Evolutionary conservation across 768 basidiomycete genomes (phyloP).

Genomic region (Infundibulicybe gibba): DNA sequence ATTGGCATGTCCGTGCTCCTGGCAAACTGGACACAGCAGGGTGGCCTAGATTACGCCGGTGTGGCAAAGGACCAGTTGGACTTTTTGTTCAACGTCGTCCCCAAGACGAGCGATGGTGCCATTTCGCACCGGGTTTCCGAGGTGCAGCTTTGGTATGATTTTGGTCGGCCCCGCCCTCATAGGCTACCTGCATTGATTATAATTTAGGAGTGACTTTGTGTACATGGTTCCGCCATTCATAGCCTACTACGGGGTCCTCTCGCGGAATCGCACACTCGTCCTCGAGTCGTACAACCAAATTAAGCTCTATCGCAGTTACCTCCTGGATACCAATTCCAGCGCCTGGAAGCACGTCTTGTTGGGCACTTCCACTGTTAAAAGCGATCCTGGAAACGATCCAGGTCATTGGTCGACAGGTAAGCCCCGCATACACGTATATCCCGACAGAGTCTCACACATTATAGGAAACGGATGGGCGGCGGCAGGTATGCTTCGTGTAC

Average conservation of each 20-base stretch:
- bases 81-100: slow-evolving; percentile 53
- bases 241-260: slow-evolving; percentile 74
- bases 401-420: slow-evolving; percentile 82
- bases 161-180: neutral
- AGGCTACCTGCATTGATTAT: neutral
- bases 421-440: slow-evolving; percentile 8
- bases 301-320: slow-evolving; percentile 62
- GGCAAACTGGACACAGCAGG: slow-evolving; percentile 44
- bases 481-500: slow-evolving; percentile 80
- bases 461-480: slow-evolving; percentile 89
- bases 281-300: slow-evolving; percentile 69
- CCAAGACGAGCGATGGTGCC: slow-evolving; percentile 70
- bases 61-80: slow-evolving; percentile 67
- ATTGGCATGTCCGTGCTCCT: slow-evolving; percentile 69
- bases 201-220: slow-evolving; percentile 67
- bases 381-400: slow-evolving; percentile 46
- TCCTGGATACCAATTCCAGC: slow-evolving; percentile 45
- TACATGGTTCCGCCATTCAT: slow-evolving; percentile 89
- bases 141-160: slow-evolving; percentile 67
- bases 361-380: slow-evolving; percentile 42
- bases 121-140: slow-evolving; percentile 71
- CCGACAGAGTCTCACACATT: slow-evolving; percentile 1
- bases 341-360: slow-evolving; percentile 78
- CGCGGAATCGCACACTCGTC: slow-evolving; percentile 55
- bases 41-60: slow-evolving; percentile 50